Evolutionary conservation across 352 stramenopile species (phyloP), one percentile per base, ranked within the genome.

Genomic region (Phytophthora citrophthora): DNA sequence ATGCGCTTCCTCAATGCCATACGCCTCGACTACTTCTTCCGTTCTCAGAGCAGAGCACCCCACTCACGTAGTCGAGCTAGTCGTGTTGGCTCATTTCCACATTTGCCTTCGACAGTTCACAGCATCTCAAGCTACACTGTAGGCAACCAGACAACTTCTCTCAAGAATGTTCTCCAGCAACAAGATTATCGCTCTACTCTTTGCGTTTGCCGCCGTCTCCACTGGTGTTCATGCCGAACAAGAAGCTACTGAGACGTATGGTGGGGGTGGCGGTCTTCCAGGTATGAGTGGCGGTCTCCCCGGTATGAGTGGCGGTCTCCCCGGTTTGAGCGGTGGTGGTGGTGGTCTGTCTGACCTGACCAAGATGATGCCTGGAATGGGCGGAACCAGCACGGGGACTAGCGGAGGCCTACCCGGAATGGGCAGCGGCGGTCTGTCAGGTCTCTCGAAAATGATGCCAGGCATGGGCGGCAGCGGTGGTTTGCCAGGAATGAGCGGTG

Each of bases 101-200:
- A 40, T 52, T 26, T 52, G 13, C 26, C 26, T 15, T 16, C 9
- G 36, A n/a, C 45, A 52, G 45, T 31, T 40, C 27, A 27, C 45
- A 40, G 26, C 16, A 39, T 16, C 11, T 24, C 45, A 24, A 12
- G 20, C 24, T 36, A 39, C 26, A 39, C 39, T 45, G 24, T 27
- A 31, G 9, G n/a, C 1, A 40, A 52, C 27, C 36, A 20, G 38
- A 18, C 29, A 34, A 34, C 29, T 34, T 34, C 8, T 34, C 27
- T 52, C 47, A 38, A 43, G n/a, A 20, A 41, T 54, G 47, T 54
- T 54, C 18, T 20, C 16, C 47, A 54, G 47, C 16, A 54, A 31
- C 47, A 54, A 54, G 47, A 27, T 54, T 18, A 1, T 54, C 47
- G 47, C 47, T 15, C 32, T 54, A 29, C 29, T 52, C 16, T 9